Evolutionary conservation across 441 rosid genomes (phyloP).

Genomic region (Mallotus japonicus): DNA sequence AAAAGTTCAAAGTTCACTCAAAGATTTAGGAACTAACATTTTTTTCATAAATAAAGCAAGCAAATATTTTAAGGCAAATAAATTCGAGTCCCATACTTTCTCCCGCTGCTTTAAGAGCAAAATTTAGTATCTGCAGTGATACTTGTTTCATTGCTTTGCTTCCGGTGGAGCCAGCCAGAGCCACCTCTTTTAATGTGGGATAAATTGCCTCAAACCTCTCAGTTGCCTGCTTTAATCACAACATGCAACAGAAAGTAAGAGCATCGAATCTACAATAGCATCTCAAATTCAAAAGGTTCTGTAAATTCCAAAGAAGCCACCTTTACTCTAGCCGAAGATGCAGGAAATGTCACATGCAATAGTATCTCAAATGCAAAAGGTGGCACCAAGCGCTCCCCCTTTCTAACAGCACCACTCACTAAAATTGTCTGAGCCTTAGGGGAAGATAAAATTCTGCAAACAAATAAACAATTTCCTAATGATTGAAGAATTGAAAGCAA

Average conservation of each 20-base stretch:
- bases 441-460: slow-evolving; percentile 60
- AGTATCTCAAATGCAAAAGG: slow-evolving; percentile 72
- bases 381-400: slow-evolving; percentile 83
- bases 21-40: neutral
- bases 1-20: neutral
- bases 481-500: slow-evolving; percentile 18
- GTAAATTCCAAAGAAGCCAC: slow-evolving; percentile 31
- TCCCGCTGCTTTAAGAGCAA: slow-evolving; percentile 62
- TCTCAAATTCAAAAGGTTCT: no score
- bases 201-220: slow-evolving; percentile 82
- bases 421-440: slow-evolving; percentile 75
- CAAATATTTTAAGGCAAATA: neutral
- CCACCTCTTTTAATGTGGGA: slow-evolving; percentile 72
- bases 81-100: slow-evolving; percentile 48
- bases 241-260: slow-evolving; percentile 23
- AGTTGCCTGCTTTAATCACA: slow-evolving; percentile 55
- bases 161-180: slow-evolving; percentile 74
- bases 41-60: neutral
- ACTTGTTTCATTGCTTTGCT: slow-evolving; percentile 91
- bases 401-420: slow-evolving; percentile 76
- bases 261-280: neutral
- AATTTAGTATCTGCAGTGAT: slow-evolving; percentile 57
- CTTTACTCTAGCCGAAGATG: slow-evolving; percentile 74
- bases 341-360: slow-evolving; percentile 66
- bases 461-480: neutral